phyloP scores from a whole-genome alignment of 176 grass and related monocot species.

The Oryza coarctata region DNA sequence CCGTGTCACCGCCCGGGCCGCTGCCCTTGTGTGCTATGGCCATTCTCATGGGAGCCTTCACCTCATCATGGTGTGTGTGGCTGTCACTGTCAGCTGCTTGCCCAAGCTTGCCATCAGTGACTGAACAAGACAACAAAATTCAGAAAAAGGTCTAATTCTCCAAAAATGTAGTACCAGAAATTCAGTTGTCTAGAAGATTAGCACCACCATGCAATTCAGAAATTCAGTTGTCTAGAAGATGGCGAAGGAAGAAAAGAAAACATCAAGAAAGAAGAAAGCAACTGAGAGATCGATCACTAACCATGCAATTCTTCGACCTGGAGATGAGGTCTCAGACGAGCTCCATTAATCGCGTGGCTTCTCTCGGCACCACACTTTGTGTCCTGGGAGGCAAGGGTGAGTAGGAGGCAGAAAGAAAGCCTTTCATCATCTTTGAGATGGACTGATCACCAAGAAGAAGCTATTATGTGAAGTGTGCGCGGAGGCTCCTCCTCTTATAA shows the following conservation, averaged over 20 bases:
- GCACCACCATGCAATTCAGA: neutral
- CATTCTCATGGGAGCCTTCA: constrained; percentile 26
- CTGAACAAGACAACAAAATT: neutral
- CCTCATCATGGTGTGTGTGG: neutral
- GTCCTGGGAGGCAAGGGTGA: constrained; percentile 28
- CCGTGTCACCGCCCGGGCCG: neutral
- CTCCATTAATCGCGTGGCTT: neutral
- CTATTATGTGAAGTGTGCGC: neutral
- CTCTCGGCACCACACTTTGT: constrained; percentile 33
- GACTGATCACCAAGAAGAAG: constrained; percentile 17
- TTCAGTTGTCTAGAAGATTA: neutral
- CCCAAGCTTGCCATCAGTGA: constrained; percentile 5
- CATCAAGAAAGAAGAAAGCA: neutral
- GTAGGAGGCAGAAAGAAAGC: constrained; percentile 18
- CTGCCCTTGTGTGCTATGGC: constrained; percentile 25
- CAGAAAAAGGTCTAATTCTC: neutral
- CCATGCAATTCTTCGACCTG: constrained; percentile 20
- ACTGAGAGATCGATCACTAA: constrained; percentile 3
- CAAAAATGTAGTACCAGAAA: neutral
- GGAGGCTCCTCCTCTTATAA: constrained; percentile 27
- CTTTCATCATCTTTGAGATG: constrained; percentile 43
- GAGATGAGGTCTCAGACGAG: constrained; percentile 26
- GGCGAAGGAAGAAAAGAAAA: neutral
- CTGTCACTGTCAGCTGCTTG: neutral
- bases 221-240: neutral